Evolutionary conservation across 257 asterid genomes (phyloP), one percentile per base, ranked within the genome.

Genomic region (Solanum chmielewskii): DNA sequence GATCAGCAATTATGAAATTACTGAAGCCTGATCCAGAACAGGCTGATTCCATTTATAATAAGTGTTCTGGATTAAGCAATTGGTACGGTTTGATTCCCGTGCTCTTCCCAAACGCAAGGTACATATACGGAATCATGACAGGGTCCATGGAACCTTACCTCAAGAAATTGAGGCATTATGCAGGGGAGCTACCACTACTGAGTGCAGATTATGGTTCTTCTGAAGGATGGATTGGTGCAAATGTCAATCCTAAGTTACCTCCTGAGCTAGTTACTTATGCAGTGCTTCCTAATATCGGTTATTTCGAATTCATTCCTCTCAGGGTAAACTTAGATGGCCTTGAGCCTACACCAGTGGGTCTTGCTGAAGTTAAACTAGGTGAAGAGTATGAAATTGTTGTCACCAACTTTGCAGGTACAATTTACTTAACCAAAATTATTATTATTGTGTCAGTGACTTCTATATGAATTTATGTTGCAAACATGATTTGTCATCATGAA

Each of bases 101-200:
- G 87, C 85, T 95, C 18, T 95, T 97, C 88, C 99, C 99, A 6
- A 93, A 93, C 47, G 90, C 93, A 11, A 93, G 90, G 90, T 97
- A 96, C 84, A 89, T 97, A 15, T 94, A 95, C 3, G 99, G 99
- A 60, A 95, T 97, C 84, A 97, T 96, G 98, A 97, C 99, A 0
- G 99, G 99, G 6, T 95, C 99, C 11, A 97, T 97, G 99, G 99
- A 95, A 75, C 99, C 97, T 6, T 97, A 97, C 87, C 42, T 96
- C 90, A 93, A 88, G 33, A 96, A 95, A 80, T 39, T 97, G 92
- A 94, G 98, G 91, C 99, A 96, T 42, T 97, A 95, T 83, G 99
- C 97, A 11, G 98, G 97, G 44, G 95, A 89, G 70, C 73, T 96
- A 20, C 99, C 98, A 45, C 70, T 97, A 64, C 85, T 93, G 35